Conservation (phyloP, 2,329 filamentous ascomycete genomes). For the Sarocladiaceae sp. region DNA sequence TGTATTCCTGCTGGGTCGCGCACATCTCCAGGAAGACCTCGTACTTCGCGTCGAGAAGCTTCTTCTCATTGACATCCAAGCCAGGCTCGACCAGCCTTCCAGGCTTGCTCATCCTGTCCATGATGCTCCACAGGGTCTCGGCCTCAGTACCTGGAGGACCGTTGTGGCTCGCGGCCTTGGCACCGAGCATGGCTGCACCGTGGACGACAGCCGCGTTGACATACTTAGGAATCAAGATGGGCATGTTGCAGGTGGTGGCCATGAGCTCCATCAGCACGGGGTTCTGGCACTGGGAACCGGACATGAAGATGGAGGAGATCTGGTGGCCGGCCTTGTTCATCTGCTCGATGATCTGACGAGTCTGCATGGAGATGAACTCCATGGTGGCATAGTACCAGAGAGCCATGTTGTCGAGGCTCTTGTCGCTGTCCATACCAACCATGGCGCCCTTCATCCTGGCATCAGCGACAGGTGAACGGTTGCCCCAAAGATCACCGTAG, state of each 20-base stretch:
- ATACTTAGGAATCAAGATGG: constrained; percentile 88
- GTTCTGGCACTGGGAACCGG: constrained; percentile 95
- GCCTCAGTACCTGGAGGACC: constrained; percentile 62
- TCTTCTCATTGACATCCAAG: constrained; percentile 78
- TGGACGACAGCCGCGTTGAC: constrained; percentile 95
- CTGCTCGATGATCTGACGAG: constrained; percentile 86
- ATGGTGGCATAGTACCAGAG: constrained; percentile 93
- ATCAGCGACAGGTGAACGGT: constrained; percentile 90
- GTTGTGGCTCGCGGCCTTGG: constrained; percentile 87
- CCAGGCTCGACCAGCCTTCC: constrained; percentile 78
- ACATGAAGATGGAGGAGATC: constrained; percentile 97
- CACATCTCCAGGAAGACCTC: constrained; percentile 94
- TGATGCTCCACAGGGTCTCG: constrained; percentile 90
- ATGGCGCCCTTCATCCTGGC: constrained; percentile 88
- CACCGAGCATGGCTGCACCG: constrained; percentile 96
- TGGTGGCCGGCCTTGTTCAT: constrained; percentile 90
- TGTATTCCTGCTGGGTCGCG: constrained; percentile 76
- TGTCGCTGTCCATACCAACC: constrained; percentile 83
- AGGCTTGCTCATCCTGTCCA: constrained; percentile 96
- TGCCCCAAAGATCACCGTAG: constrained; percentile 96
- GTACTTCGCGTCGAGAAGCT: constrained; percentile 83
- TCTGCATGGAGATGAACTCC: constrained; percentile 98
- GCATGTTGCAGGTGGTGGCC: constrained; percentile 85
- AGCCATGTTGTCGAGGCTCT: constrained; percentile 80
- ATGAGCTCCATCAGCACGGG: constrained; percentile 86